Evolutionary conservation across 2,329 filamentous ascomycete species (phyloP).

Genomic region (Trichophyton mentagrophytes): DNA sequence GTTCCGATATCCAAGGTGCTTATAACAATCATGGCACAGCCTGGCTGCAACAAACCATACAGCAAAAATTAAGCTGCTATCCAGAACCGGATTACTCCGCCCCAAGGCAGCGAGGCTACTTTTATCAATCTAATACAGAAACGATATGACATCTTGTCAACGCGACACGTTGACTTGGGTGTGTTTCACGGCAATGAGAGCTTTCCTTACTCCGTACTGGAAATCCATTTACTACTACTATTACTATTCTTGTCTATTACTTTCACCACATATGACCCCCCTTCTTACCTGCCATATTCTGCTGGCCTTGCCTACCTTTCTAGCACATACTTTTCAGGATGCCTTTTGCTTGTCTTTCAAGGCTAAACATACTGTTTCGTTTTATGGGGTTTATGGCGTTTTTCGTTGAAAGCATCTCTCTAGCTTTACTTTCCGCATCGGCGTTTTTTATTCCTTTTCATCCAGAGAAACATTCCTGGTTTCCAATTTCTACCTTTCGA

Average conservation of each 20-base stretch:
- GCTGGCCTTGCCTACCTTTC: neutral
- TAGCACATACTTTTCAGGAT: neutral
- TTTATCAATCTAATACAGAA: neutral
- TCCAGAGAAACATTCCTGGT: neutral
- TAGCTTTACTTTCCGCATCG: neutral
- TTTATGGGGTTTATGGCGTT: neutral
- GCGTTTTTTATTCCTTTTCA: neutral
- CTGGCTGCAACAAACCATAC: slow-evolving; percentile 3
- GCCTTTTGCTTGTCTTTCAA: neutral
- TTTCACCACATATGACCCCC: neutral
- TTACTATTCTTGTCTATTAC: neutral
- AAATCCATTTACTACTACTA: neutral
- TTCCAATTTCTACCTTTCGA: neutral
- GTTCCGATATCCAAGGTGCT: neutral
- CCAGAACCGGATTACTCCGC: neutral
- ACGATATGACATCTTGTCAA: neutral
- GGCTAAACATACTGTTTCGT: neutral
- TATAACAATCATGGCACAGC: slow-evolving; percentile 3
- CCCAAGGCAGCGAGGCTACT: neutral
- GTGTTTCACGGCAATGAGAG: neutral
- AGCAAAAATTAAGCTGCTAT: neutral
- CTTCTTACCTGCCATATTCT: neutral
- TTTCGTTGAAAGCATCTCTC: neutral
- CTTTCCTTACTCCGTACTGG: neutral
- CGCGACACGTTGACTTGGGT: neutral